These are phyloP conservation scores for Cylindrodendrum hubeiense DNA, from an alignment of 2,329 filamentous ascomycete genomes.

Conservation along the genomic window DNA sequence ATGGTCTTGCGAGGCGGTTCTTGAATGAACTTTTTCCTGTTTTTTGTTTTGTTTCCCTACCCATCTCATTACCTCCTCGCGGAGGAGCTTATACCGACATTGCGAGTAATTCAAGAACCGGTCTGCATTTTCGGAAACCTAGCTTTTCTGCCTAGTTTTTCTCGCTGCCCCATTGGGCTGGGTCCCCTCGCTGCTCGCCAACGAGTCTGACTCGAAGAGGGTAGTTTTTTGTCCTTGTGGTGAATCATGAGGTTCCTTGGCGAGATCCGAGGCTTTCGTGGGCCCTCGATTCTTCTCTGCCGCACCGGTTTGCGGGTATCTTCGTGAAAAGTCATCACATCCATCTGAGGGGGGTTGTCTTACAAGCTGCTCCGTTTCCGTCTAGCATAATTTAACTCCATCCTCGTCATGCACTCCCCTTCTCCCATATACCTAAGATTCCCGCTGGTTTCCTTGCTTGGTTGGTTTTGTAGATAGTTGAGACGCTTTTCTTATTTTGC, in stretches of 20 bases:
- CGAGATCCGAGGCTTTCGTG: not conserved
- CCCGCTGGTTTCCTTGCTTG: too few relatives aligned
- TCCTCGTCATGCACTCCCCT: not conserved
- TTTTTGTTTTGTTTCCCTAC: conserved; percentile 36
- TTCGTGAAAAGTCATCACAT: not conserved
- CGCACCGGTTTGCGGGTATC: not conserved
- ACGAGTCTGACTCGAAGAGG: not conserved
- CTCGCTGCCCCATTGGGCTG: not conserved
- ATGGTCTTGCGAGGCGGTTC: conserved; percentile 45
- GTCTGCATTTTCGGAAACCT: conserved; percentile 29
- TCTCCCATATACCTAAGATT: not conserved
- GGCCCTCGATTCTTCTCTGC: not conserved
- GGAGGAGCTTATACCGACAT: conserved; percentile 45
- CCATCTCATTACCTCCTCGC: conserved; percentile 41
- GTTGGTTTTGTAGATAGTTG: too few relatives aligned
- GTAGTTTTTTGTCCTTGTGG: not conserved
- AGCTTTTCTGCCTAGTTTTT: conserved; percentile 19
- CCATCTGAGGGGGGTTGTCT: not conserved
- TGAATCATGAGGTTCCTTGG: not conserved
- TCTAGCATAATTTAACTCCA: not conserved
- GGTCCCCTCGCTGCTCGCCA: not conserved
- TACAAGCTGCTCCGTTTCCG: not conserved
- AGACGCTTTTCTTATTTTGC: too few relatives aligned
- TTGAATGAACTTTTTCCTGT: conserved; percentile 45
- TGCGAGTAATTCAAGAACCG: conserved; percentile 46